Conservation (phyloP, 805 yeast species). For the Hanseniaspora thailandica region DNA sequence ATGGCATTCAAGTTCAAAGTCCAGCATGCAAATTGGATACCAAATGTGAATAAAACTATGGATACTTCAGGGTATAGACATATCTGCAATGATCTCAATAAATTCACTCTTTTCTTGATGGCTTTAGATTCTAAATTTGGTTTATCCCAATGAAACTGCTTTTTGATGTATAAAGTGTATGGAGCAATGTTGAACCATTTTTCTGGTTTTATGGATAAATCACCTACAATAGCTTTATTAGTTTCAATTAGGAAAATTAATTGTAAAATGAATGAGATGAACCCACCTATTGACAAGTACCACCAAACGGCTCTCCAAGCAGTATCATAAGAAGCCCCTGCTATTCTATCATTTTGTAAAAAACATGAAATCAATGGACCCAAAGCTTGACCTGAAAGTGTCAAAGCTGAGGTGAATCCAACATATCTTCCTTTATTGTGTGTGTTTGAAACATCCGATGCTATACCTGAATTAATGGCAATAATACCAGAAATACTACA, state of each 20-base stretch:
- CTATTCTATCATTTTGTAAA: conserved; percentile 44
- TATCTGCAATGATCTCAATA: conserved; percentile 16
- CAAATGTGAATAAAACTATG: conserved; percentile 42
- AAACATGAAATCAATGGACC: conserved; percentile 59
- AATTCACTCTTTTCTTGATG: conserved; percentile 18
- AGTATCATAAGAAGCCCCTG: conserved; percentile 33
- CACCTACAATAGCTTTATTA: conserved; percentile 57
- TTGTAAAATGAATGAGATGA: conserved; percentile 31
- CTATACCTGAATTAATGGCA: conserved; percentile 56
- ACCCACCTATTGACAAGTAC: conserved; percentile 60
- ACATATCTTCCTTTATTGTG: conserved; percentile 59
- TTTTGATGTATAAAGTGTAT: conserved; percentile 33
- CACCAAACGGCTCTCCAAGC: conserved; percentile 71
- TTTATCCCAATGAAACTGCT: conserved; percentile 24
- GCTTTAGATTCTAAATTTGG: conserved; percentile 28
- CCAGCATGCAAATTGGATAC: conserved; percentile 59
- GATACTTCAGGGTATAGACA: conserved; percentile 36
- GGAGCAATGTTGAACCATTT: conserved; percentile 35
- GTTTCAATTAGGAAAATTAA: conserved; percentile 61
- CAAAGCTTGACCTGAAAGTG: conserved; percentile 63
- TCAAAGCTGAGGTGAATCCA: conserved; percentile 53
- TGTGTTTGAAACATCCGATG: conserved; percentile 61
- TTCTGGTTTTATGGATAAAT: conserved; percentile 51
- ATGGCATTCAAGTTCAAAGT: conserved; percentile 55
- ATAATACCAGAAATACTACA: conserved; percentile 65